phyloP scores from a whole-genome alignment of 495 filamentous ascomycete species.

The Hypoxylon lenormandii region DNA sequence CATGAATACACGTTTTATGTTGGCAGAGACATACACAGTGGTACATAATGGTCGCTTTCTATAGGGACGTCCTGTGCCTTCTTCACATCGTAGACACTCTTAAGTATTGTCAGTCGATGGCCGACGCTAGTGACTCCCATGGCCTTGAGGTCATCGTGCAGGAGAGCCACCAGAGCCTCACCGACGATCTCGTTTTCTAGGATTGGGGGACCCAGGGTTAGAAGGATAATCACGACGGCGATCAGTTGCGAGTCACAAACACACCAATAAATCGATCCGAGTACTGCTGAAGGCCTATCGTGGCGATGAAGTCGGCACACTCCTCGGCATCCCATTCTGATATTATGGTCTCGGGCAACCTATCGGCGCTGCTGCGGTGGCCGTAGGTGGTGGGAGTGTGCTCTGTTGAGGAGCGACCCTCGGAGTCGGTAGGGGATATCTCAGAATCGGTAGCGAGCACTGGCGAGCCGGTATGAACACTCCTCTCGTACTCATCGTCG shows the following conservation, averaged over 20 bases:
- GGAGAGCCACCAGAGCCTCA: conserved; percentile 86
- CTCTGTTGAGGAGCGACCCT: conserved; percentile 76
- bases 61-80: conserved; percentile 89
- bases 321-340: conserved; percentile 90
- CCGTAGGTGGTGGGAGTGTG: conserved; percentile 90
- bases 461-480: conserved; percentile 77
- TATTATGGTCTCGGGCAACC: conserved; percentile 81
- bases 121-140: conserved; percentile 93
- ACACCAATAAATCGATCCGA: conserved; percentile 81
- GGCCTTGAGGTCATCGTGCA: conserved; percentile 92
- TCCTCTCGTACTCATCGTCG: conserved; percentile 93
- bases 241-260: conserved; percentile 45
- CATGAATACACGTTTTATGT: conserved; percentile 19
- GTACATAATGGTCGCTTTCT: conserved; percentile 92
- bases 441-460: conserved; percentile 81
- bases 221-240: conserved; percentile 40
- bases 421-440: conserved; percentile 81
- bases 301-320: conserved; percentile 84
- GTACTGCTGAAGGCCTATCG: conserved; percentile 85
- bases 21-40: conserved; percentile 75
- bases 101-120: conserved; percentile 92
- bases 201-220: conserved; percentile 41
- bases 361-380: conserved; percentile 72
- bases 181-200: conserved; percentile 93
- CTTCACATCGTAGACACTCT: conserved; percentile 94